phyloP scores from a whole-genome alignment of 176 grass and related monocot species.

The Triticum dicoccoides region DNA sequence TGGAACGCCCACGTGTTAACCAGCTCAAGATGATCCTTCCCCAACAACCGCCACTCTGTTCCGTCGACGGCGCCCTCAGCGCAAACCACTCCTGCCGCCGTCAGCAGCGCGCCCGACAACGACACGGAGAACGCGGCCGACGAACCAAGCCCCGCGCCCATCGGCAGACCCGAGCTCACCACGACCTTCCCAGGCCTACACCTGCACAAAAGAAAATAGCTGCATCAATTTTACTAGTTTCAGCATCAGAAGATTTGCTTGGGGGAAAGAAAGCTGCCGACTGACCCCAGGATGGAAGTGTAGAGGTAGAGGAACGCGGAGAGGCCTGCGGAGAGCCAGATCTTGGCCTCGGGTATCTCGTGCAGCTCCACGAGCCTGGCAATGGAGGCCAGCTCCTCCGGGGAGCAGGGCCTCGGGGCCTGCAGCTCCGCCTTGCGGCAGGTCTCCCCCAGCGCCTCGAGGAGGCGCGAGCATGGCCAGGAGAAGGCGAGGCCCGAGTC shows the following conservation, averaged over 20 bases:
- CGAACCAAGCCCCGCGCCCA: constrained; percentile 74
- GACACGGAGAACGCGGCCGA: constrained; percentile 79
- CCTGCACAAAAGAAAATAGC: constrained; percentile 21
- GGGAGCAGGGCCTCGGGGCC: constrained; percentile 34
- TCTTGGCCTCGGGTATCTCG: constrained; percentile 60
- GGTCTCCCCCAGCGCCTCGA: constrained; percentile 27
- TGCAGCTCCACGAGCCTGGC: constrained; percentile 41
- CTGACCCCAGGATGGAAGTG: constrained; percentile 67
- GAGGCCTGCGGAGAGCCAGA: constrained; percentile 62
- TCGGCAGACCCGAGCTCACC: constrained; percentile 66
- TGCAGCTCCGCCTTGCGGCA: neutral
- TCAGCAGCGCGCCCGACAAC: constrained; percentile 54
- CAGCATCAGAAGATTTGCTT: neutral
- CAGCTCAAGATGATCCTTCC: constrained; percentile 55
- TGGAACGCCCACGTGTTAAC: constrained; percentile 82
- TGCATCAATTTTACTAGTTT: neutral
- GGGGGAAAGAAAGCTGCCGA: neutral
- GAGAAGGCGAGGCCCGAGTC: constrained; percentile 61
- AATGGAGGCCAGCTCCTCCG: constrained; percentile 30
- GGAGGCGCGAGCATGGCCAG: constrained; percentile 54
- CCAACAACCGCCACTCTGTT: constrained; percentile 40
- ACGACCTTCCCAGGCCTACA: constrained; percentile 58
- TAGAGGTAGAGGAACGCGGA: constrained; percentile 82
- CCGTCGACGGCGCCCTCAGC: neutral
- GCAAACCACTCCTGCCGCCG: constrained; percentile 18